phyloP scores from a whole-genome alignment of 2,329 filamentous ascomycete species.

The Whalleya microplaca region DNA sequence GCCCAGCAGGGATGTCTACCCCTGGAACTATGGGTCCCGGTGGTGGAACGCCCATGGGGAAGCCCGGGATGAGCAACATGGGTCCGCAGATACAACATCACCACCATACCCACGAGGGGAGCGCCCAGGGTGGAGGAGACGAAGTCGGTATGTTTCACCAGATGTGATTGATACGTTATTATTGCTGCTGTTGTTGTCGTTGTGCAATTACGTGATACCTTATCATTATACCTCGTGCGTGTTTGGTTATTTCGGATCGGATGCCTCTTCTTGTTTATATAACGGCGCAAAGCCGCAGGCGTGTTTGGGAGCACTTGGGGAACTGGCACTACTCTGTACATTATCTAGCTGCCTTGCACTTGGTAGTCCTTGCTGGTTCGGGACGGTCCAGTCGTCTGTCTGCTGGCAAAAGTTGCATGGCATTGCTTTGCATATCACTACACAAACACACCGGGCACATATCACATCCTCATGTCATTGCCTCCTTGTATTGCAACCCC shows the following conservation, averaged over 20 bases:
- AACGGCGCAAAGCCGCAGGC: conserved; percentile 40
- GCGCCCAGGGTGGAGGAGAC: conserved; percentile 69
- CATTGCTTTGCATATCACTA: conserved; percentile 41
- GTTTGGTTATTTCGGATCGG: conserved; percentile 37
- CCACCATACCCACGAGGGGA: conserved; percentile 73
- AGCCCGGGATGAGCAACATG: conserved; percentile 69
- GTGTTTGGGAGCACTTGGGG: conserved; percentile 43
- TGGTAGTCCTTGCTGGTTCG: conserved; percentile 38
- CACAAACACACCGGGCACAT: conserved; percentile 43
- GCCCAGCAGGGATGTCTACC: conserved; percentile 66
- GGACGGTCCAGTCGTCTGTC: conserved; percentile 43
- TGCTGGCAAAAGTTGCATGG: conserved; percentile 43
- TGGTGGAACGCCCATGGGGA: conserved; percentile 60
- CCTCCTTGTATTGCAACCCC: conserved; percentile 38
- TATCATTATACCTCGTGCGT: conserved; percentile 39
- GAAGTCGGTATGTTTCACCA: conserved; percentile 99
- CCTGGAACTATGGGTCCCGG: conserved; percentile 65
- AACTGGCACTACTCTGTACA: conserved; percentile 57
- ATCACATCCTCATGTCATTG: conserved; percentile 40
- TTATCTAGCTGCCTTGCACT: conserved; percentile 52
- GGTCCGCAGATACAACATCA: conserved; percentile 75
- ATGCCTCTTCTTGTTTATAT: conserved; percentile 41
- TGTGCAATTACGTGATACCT: conserved; percentile 43
- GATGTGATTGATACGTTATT: conserved; percentile 70
- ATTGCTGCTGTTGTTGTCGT: conserved; percentile 42